Evolutionary conservation across 2,329 filamentous ascomycete species (phyloP).

Genomic region (Rosellinia necatrix): DNA sequence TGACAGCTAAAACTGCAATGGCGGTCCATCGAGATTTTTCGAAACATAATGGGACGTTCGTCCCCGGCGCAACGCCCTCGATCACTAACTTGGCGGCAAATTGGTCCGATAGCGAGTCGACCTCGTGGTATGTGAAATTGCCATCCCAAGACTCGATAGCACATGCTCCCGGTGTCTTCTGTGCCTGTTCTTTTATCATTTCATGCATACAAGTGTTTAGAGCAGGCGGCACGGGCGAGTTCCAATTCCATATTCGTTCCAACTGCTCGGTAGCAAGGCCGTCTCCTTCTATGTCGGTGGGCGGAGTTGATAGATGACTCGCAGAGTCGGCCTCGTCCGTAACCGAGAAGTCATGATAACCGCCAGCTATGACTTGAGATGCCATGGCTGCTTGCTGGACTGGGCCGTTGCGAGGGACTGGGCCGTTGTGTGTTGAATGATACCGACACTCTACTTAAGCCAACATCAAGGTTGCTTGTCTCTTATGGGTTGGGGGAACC

Average conservation of each 20-base stretch:
- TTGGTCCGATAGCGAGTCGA: constrained; percentile 48
- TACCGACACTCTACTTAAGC: neutral
- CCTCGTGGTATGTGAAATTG: constrained; percentile 50
- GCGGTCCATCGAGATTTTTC: constrained; percentile 54
- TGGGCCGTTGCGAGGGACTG: neutral
- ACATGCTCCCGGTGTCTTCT: constrained; percentile 43
- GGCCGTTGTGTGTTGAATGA: neutral
- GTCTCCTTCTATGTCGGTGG: constrained; percentile 38
- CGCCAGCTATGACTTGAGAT: constrained; percentile 16
- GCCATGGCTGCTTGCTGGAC: constrained; percentile 19
- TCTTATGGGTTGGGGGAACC: neutral
- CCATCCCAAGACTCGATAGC: constrained; percentile 59
- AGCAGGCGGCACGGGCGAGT: constrained; percentile 46
- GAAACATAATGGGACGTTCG: constrained; percentile 54
- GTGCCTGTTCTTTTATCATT: constrained; percentile 48
- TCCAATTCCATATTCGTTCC: constrained; percentile 53
- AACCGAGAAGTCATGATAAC: constrained; percentile 25
- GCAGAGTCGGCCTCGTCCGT: constrained; percentile 32
- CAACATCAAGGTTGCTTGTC: neutral
- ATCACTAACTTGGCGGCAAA: constrained; percentile 47
- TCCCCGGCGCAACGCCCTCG: constrained; percentile 46
- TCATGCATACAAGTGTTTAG: constrained; percentile 53
- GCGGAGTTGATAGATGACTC: constrained; percentile 35
- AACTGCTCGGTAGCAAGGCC: constrained; percentile 44
- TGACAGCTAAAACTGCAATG: constrained; percentile 51